Base-by-base conservation (phyloP, 148 eudicot genomes). In the Fagopyrum homotropicum region DNA sequence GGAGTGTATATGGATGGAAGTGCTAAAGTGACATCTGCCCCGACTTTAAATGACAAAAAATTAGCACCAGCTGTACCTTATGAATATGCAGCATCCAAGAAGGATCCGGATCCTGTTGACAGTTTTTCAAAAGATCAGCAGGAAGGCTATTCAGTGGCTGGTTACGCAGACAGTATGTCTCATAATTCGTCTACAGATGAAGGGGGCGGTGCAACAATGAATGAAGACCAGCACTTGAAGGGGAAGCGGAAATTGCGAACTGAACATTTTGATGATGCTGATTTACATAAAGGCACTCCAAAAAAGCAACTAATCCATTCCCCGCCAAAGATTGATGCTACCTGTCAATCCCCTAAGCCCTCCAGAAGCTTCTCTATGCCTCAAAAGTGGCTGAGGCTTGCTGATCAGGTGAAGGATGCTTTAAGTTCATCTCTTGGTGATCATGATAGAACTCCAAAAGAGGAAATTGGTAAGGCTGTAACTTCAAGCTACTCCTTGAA, bases 391-490 rank as follows among this genome's bases (percentile, higher is more conserved):
- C 79, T 29, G 70, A 75, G 59, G 64, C 59, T 69, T 72, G 45
- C 64, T 52, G 64, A 78, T 73, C 57, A 55, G 74, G 56, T 60
- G 30, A 71, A 9, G 29, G 78, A 70, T 72, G 73, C 66, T 69
- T 44, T 72, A 17, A 63, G 60, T 73, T 75, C 50, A 45, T 71
- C 77, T 75, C 73, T 76, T 69, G 19, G 66, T 69, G 69, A 80
- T 45, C 76, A 75, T 60, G 84, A 79, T 74, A 83, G 63, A 80
- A 69, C 45, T 57, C 77, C 79, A 69, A 82, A 80, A 80, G 85
- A 81, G 78, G 84, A 81, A 73, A 69, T 78, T 75, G 78, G 76
- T 9, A 60, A 48, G 75, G 14, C 72, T 49, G 71, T 55, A 7
- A 17, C 75, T 78, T 72, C 83, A 17, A 77, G 73, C 46, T 63